A percentile compares a stretch with the other conserved stretches of the same genome.
phyloP scores from a whole-genome alignment of 192 early-diverging fungal genomes.

The Coemansia nantahalensis region DNA sequence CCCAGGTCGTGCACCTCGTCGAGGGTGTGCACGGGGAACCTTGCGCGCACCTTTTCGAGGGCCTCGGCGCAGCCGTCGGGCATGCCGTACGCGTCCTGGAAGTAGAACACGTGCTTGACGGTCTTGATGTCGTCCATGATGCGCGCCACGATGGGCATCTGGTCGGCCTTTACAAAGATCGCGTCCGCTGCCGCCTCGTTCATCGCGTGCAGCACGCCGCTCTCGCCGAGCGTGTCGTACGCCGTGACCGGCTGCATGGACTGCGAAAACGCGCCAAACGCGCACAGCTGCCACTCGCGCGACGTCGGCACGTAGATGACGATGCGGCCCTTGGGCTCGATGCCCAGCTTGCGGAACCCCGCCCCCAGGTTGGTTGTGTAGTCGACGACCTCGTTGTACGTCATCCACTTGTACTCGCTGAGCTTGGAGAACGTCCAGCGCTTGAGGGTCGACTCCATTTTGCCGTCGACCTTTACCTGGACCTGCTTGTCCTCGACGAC shows the following conservation, averaged over 20 bases:
- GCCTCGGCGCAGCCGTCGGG: conserved; percentile 54
- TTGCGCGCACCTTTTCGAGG: conserved; percentile 59
- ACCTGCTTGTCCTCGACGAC: conserved; percentile 45
- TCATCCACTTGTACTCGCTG: conserved; percentile 56
- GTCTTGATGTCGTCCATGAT: conserved; percentile 36
- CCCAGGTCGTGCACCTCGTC: conserved; percentile 74
- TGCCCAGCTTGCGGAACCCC: conserved; percentile 33
- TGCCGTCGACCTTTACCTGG: conserved; percentile 46
- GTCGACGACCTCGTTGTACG: conserved; percentile 32
- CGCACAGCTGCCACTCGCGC: conserved; percentile 49
- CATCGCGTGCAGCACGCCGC: conserved; percentile 83
- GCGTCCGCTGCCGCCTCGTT: conserved; percentile 77
- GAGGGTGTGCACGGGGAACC: conserved; percentile 56
- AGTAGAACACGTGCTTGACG: conserved; percentile 65
- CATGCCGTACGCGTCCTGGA: conserved; percentile 49
- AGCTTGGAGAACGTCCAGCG: conserved; percentile 90
- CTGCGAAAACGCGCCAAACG: conserved; percentile 55
- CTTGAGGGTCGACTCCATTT: conserved; percentile 65
- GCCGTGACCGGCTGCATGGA: conserved; percentile 78
- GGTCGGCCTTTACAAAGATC: conserved; percentile 64
- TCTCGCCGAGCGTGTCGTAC: conserved; percentile 82
- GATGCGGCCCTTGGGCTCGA: conserved; percentile 52
- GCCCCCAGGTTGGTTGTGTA: conserved; percentile 33
- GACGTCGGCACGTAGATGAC: conserved; percentile 68
- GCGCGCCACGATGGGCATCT: conserved; percentile 46